Conservation (phyloP, 495 filamentous ascomycete genomes). For the Hypoxylon crocopeplum region DNA sequence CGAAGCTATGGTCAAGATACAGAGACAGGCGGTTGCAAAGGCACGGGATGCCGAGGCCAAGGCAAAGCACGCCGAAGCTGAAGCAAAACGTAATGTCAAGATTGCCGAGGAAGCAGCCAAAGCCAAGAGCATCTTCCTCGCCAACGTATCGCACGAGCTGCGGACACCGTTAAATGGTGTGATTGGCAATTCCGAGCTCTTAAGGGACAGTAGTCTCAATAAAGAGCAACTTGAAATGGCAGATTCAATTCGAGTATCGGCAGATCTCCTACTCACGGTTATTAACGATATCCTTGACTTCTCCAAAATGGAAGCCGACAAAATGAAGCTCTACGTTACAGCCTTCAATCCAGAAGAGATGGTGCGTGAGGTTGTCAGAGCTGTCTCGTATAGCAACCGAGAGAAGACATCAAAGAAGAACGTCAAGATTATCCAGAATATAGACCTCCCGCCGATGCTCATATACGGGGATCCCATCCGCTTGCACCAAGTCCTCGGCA, state of each 20-base stretch:
- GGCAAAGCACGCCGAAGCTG: conserved; percentile 79
- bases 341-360: conserved; percentile 86
- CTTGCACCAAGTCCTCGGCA: conserved; percentile 91
- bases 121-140: conserved; percentile 90
- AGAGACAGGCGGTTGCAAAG: conserved; percentile 80
- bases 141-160: conserved; percentile 88
- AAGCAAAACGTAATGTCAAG: conserved; percentile 85
- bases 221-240: conserved; percentile 88
- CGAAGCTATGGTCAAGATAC: conserved; percentile 84
- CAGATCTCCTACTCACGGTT: conserved; percentile 86
- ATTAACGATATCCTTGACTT: conserved; percentile 97
- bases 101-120: conserved; percentile 90
- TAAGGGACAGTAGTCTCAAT: conserved; percentile 77
- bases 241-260: conserved; percentile 90
- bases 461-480: conserved; percentile 90
- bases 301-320: conserved; percentile 91
- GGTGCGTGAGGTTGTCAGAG: conserved; percentile 85
- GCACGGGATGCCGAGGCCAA: conserved; percentile 83
- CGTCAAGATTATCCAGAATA: conserved; percentile 70
- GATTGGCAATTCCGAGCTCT: conserved; percentile 86
- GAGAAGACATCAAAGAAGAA: conserved; percentile 70
- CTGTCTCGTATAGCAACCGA: conserved; percentile 81
- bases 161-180: conserved; percentile 88
- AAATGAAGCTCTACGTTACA: conserved; percentile 91
- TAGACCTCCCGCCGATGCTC: conserved; percentile 77